Conservation (phyloP, 2,329 filamentous ascomycete species). For the Blastomyces gilchristii region DNA sequence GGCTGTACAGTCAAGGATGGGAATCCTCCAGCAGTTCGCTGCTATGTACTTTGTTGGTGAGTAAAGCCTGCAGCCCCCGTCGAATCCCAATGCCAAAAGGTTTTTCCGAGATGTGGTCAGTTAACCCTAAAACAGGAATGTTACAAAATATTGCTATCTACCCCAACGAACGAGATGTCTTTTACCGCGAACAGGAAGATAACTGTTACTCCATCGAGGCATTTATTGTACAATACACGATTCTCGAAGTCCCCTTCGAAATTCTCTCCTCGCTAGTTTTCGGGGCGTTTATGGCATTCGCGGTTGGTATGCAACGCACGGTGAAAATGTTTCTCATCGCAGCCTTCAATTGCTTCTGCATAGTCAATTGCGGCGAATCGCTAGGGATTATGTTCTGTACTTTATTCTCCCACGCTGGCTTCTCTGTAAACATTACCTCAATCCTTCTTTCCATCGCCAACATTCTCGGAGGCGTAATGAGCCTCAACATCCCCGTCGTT, state of each 20-base stretch:
- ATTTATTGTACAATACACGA: slow-evolving; percentile 60
- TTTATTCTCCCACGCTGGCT: slow-evolving; percentile 62
- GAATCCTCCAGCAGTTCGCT: slow-evolving; percentile 61
- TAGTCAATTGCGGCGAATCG: slow-evolving; percentile 65
- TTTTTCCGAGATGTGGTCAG: background rate
- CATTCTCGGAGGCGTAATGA: slow-evolving; percentile 61
- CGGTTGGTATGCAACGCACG: slow-evolving; percentile 54
- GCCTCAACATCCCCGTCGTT: slow-evolving; percentile 56
- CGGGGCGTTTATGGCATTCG: slow-evolving; percentile 53
- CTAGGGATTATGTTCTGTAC: slow-evolving; percentile 74
- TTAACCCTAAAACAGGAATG: slow-evolving; percentile 46
- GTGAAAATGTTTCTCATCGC: slow-evolving; percentile 56
- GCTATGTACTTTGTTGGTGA: slow-evolving; percentile 38
- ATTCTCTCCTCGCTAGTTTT: slow-evolving; percentile 56
- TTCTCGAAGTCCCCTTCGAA: slow-evolving; percentile 63
- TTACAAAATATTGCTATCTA: slow-evolving; percentile 69
- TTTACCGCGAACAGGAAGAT: slow-evolving; percentile 67
- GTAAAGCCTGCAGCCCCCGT: slow-evolving; percentile 6
- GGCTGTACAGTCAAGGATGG: slow-evolving; percentile 61
- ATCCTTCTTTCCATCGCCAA: slow-evolving; percentile 60
- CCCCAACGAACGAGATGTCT: slow-evolving; percentile 61
- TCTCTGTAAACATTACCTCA: slow-evolving; percentile 62
- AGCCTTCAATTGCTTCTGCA: slow-evolving; percentile 59
- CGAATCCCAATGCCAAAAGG: background rate
- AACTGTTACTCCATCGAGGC: slow-evolving; percentile 60